A percentile compares a stretch with the other conserved stretches of the same genome.
Conservation (phyloP, 2,329 filamentous ascomycete genomes). For the Pestalotiopsis sp. region DNA sequence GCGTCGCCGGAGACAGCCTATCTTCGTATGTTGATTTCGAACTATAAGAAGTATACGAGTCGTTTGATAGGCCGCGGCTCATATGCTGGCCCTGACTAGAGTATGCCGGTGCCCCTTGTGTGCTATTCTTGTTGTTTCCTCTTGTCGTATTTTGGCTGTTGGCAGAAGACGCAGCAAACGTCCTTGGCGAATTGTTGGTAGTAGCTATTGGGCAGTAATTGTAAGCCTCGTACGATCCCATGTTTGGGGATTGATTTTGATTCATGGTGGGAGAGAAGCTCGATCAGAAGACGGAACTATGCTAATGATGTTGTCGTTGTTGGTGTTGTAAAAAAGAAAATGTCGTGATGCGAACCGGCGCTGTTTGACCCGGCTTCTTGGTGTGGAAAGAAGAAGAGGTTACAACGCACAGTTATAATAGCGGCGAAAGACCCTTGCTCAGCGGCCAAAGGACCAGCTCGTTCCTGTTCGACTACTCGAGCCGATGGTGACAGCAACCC, state of each 20-base stretch:
- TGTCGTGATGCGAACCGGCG: constrained; percentile 6
- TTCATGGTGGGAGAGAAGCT: neutral
- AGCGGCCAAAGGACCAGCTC: neutral
- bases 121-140: neutral
- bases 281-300: neutral
- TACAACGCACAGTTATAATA: constrained; percentile 11
- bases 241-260: constrained; percentile 1
- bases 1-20: neutral
- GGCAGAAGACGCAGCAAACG: neutral
- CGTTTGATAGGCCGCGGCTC: constrained; percentile 1
- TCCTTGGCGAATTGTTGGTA: neutral
- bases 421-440: neutral
- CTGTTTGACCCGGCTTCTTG: constrained; percentile 7
- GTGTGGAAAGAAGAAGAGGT: neutral
- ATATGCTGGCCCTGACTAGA: neutral
- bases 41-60: neutral
- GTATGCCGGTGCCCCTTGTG: neutral
- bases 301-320: neutral
- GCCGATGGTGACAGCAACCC: neutral
- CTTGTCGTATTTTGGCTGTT: neutral
- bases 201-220: neutral
- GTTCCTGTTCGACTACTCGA: neutral
- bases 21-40: neutral
- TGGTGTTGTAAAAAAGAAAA: neutral
- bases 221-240: constrained; percentile 8